Conservation (phyloP, 768 basidiomycete species). For the Leccinum olivaceopallidum region DNA sequence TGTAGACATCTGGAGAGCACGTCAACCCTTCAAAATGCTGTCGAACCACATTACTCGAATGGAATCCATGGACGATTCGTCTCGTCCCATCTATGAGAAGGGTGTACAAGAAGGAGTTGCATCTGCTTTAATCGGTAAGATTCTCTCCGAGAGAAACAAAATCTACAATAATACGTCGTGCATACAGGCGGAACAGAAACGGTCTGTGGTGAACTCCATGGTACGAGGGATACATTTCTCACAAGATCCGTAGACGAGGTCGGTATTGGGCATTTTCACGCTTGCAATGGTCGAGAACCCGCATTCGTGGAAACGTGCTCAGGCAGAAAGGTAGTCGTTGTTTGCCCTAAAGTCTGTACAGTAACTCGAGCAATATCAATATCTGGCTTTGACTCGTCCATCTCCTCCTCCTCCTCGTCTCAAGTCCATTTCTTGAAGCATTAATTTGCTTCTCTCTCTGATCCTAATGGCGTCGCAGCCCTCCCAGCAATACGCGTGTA, state of each 20-base stretch:
- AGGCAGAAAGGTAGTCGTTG: background rate
- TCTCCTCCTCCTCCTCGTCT: constrained; percentile 23
- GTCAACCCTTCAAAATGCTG: background rate
- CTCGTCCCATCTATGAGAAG: background rate
- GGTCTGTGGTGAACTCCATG: background rate
- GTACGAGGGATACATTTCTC: too few species aligned
- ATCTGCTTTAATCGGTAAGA: background rate
- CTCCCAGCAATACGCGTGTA: constrained; percentile 85
- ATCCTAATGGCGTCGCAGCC: constrained; percentile 62
- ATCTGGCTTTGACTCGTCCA: too few species aligned
- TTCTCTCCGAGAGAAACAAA: background rate
- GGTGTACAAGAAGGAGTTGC: background rate
- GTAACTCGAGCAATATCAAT: too few species aligned
- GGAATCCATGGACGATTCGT: background rate
- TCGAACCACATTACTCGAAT: background rate
- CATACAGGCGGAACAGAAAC: background rate
- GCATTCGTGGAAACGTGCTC: background rate
- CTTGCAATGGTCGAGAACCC: background rate
- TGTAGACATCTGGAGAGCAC: background rate
- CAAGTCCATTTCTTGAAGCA: constrained; percentile 53
- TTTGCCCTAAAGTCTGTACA: constrained; percentile 21
- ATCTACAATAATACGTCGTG: background rate
- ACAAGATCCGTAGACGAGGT: background rate
- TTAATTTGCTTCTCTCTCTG: constrained; percentile 72
- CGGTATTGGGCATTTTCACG: background rate